Percentiles rank a stretch among this genome's conserved stretches.
phyloP scores from a whole-genome alignment of 2,329 filamentous ascomycete genomes.

The Juglanconis juglandina region DNA sequence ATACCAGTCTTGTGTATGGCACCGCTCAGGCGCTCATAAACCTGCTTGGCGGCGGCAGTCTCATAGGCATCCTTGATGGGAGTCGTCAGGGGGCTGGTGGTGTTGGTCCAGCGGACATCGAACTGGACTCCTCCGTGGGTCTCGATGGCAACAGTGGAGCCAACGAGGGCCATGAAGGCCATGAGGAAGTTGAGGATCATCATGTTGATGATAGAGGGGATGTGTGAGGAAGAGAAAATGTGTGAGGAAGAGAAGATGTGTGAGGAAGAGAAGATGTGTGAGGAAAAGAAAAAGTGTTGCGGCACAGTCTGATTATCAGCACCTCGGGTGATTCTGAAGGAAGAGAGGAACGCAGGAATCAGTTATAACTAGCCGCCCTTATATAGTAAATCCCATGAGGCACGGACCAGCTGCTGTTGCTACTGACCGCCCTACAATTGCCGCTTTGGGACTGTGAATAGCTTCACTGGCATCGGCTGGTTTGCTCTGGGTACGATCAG shows the following conservation, averaged over 20 bases:
- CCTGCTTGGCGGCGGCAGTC: not conserved
- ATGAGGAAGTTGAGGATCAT: not conserved
- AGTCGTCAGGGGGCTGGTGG: not conserved
- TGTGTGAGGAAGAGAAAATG: too few relatives aligned
- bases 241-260: too few relatives aligned
- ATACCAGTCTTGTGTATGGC: not conserved
- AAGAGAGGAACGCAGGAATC: not conserved
- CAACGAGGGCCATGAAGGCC: not conserved
- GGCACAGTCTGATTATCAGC: not conserved
- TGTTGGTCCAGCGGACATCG: constrained; percentile 2
- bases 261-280: too few relatives aligned
- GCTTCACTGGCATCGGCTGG: not conserved
- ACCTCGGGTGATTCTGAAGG: not conserved
- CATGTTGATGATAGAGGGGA: not conserved
- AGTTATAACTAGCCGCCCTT: not conserved
- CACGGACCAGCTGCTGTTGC: not conserved
- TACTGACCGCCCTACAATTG: not conserved
- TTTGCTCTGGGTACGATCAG: too few relatives aligned
- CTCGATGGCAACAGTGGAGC: not conserved
- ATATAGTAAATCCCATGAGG: not conserved
- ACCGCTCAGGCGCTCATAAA: not conserved
- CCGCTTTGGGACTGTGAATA: not conserved
- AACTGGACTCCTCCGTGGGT: not conserved
- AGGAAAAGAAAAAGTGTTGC: not conserved
- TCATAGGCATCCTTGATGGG: constrained; percentile 2